Base-by-base conservation (phyloP, 2,329 filamentous ascomycete species). In the Pyricularia pennisetigena region DNA sequence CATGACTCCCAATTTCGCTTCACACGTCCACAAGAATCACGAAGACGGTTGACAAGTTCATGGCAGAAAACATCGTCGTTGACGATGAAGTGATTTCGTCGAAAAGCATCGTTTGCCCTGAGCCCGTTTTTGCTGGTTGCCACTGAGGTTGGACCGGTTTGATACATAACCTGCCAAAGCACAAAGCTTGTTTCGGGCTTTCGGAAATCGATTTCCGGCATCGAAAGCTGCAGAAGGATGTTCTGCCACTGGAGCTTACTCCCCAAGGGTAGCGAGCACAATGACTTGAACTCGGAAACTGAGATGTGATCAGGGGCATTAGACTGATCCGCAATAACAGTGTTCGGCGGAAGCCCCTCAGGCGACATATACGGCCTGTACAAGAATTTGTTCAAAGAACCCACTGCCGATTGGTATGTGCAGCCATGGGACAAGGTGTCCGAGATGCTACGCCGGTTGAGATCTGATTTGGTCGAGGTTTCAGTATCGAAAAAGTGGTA, bases 181-280 rank as follows among this genome's bases (percentile, higher is more conserved):
- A 88, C 72, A 1, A 81, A 70, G 6, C 75, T 75, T 0, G 83
- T 83, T 61, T 86, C 82, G 0, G 76, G 69, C 61, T 82, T 82
- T 12, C 81, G 82, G 49, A 86, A 82, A 63, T 86, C 81, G 0
- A 90, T 67, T 1, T 77, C 77, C 0, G 82, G 81, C 0, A 78
- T 75, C 0, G 76, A 74, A 3, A 90, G 74, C 71, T 88, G 82
- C 0, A 78, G 72, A 0, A 86, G 72, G 3, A 90, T 81, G 67
- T 88, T 89, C 9, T 78, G 72, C 83, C 86, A 89, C 66, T 86
- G 83, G 9, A 87, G 74, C 0, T 74, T 72, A 23, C 78, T 69
- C 0, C 86, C 86, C 1, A 82, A 72, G 0, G 82, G 79, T 2
- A 89, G 70, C 0, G 80, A 73, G 0, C 79, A 78, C n/a, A 88